Percentiles rank a stretch among this genome's conserved stretches.
phyloP scores from a whole-genome alignment of 768 basidiomycete species.

The Trametes maxima region DNA sequence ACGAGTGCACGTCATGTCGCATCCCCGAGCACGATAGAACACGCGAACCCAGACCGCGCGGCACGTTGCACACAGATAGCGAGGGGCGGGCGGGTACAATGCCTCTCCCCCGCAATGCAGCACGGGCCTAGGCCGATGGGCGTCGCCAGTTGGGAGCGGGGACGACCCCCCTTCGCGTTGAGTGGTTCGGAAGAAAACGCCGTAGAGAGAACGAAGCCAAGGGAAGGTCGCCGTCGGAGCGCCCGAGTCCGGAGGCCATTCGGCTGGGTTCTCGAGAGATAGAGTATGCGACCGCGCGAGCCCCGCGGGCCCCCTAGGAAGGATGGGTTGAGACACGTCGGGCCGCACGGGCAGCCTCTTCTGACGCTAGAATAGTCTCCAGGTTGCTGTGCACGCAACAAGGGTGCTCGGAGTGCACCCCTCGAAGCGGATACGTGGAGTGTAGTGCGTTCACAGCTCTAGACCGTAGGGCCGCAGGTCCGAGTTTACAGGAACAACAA shows the following conservation, averaged over 20 bases:
- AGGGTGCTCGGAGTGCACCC: background rate
- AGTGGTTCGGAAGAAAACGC: background rate
- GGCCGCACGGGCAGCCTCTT: slow-evolving; percentile 5
- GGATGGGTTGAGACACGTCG: background rate
- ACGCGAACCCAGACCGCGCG: background rate
- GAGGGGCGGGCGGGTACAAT: background rate
- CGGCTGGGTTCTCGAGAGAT: slow-evolving; percentile 15
- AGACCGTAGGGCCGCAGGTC: background rate
- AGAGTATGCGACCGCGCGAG: slow-evolving; percentile 8
- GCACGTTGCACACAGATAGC: background rate
- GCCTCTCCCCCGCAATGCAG: background rate
- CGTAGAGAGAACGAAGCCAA: background rate
- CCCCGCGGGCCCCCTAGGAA: slow-evolving; percentile 6
- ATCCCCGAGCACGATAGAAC: slow-evolving; percentile 4
- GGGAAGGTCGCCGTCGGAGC: slow-evolving; percentile 13
- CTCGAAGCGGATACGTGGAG: background rate
- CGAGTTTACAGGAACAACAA: too few relatives aligned
- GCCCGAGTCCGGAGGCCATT: slow-evolving; percentile 7
- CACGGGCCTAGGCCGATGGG: background rate
- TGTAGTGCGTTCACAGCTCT: background rate
- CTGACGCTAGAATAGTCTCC: slow-evolving; percentile 7
- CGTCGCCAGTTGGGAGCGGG: background rate
- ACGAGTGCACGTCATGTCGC: background rate
- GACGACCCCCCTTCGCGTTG: background rate
- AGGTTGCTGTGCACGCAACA: background rate